Conservation (phyloP, 202 grass and related monocot genomes). For the Schoenoplectus triqueter region DNA sequence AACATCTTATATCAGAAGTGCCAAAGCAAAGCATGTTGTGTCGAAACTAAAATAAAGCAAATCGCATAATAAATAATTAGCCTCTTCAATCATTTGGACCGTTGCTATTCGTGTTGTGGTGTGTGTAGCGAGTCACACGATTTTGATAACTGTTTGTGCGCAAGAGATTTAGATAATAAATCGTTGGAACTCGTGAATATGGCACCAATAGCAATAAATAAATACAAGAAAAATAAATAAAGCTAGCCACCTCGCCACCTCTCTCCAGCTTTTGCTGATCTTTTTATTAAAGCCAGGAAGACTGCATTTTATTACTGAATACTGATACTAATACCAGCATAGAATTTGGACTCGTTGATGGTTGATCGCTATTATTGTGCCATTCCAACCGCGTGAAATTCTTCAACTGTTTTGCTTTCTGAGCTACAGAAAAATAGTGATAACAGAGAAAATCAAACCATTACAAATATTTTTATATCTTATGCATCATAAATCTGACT, state of each 20-base stretch:
- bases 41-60: slow-evolving; percentile 1
- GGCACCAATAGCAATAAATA: slow-evolving; percentile 18
- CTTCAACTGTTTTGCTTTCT: background rate
- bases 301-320: background rate
- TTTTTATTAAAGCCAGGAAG: slow-evolving; percentile 29
- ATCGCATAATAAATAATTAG: background rate
- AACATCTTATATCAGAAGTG: background rate
- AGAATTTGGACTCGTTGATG: background rate
- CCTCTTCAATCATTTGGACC: background rate
- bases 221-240: slow-evolving; percentile 25
- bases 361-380: background rate
- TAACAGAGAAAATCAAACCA: background rate
- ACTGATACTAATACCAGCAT: background rate
- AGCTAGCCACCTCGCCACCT: background rate
- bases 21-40: background rate
- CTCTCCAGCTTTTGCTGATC: slow-evolving; percentile 15
- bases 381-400: slow-evolving; percentile 5
- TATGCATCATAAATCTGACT: no score
- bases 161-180: background rate
- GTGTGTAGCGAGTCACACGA: background rate
- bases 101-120: background rate
- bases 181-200: slow-evolving; percentile 19
- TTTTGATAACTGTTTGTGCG: background rate
- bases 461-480: background rate
- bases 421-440: background rate